Evolutionary conservation across 495 filamentous ascomycete genomes (phyloP).

Genomic region (Daldinia concentrica): DNA sequence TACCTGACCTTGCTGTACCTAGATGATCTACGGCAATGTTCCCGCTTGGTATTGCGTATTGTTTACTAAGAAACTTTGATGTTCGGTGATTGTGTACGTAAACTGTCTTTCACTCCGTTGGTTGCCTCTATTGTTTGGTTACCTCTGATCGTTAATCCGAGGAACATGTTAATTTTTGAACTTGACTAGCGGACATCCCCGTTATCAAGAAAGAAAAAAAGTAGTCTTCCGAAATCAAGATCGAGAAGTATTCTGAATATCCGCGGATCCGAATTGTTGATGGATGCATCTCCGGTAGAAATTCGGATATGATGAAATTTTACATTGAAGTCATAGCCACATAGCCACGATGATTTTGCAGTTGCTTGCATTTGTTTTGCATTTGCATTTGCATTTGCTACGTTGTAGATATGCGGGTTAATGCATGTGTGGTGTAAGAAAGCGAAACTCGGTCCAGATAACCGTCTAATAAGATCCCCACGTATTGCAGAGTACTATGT

Average conservation of each 20-base stretch:
- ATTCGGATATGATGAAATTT: conserved; percentile 15
- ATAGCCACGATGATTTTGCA: neutral
- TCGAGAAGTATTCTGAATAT: conserved; percentile 12
- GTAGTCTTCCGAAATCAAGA: neutral
- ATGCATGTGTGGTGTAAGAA: conserved; percentile 22
- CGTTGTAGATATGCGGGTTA: conserved; percentile 13
- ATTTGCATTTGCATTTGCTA: neutral
- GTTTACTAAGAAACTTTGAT: neutral
- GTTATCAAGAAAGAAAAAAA: conserved; percentile 6
- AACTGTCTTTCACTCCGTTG: conserved; percentile 13
- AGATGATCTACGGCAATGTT: conserved; percentile 4
- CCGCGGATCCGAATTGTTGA: conserved; percentile 12
- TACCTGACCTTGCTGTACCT: conserved; percentile 38
- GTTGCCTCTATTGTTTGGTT: conserved; percentile 21
- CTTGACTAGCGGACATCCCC: conserved; percentile 16
- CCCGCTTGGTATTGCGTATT: conserved; percentile 5
- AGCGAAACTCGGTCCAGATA: conserved; percentile 27
- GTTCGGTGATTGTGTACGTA: conserved; percentile 1
- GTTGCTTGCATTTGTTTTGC: neutral
- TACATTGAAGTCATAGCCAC: conserved; percentile 26
- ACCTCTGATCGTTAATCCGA: neutral
- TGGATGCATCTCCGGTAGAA: conserved; percentile 15
- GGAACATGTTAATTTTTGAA: neutral
- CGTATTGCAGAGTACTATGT: conserved; percentile 42
- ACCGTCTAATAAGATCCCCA: conserved; percentile 40